phyloP scores from a whole-genome alignment of 2,329 filamentous ascomycete genomes.

The Claviceps paspali region DNA sequence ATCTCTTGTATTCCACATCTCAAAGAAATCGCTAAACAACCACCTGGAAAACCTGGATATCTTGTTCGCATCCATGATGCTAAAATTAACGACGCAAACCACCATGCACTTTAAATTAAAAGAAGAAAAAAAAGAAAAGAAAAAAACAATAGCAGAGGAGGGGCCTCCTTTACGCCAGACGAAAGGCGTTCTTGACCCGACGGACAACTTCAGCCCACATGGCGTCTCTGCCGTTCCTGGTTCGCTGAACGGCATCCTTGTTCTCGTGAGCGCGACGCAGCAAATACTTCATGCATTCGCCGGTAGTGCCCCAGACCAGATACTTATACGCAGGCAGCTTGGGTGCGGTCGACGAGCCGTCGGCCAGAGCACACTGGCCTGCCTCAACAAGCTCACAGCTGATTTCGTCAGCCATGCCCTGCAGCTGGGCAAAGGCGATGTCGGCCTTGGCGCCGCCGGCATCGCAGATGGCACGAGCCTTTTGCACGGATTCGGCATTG shows the following conservation, averaged over 20 bases:
- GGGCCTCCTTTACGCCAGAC: conserved; percentile 3
- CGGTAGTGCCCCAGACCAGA: conserved; percentile 52
- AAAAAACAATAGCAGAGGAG: no score
- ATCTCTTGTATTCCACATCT: no score
- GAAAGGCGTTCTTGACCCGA: conserved; percentile 29
- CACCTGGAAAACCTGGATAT: background rate
- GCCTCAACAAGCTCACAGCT: conserved; percentile 44
- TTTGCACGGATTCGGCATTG: conserved; percentile 57
- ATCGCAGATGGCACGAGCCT: conserved; percentile 36
- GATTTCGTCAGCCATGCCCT: conserved; percentile 93
- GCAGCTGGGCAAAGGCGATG: conserved; percentile 50
- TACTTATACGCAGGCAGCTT: conserved; percentile 53
- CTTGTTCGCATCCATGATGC: background rate
- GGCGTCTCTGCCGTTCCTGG: conserved; percentile 43
- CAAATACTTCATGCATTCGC: conserved; percentile 78
- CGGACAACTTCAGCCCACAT: conserved; percentile 47
- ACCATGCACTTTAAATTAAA: background rate
- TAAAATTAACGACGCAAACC: background rate
- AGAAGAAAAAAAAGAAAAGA: no score
- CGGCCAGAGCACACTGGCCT: conserved; percentile 15
- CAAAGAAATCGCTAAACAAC: conserved; percentile 1
- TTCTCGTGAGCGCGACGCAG: conserved; percentile 51
- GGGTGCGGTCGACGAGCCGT: conserved; percentile 12
- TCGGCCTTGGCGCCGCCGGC: conserved; percentile 24
- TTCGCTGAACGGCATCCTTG: conserved; percentile 51